Conservation (phyloP, 371 early-diverging fungal species). For the Rhizopus stolonifer region DNA sequence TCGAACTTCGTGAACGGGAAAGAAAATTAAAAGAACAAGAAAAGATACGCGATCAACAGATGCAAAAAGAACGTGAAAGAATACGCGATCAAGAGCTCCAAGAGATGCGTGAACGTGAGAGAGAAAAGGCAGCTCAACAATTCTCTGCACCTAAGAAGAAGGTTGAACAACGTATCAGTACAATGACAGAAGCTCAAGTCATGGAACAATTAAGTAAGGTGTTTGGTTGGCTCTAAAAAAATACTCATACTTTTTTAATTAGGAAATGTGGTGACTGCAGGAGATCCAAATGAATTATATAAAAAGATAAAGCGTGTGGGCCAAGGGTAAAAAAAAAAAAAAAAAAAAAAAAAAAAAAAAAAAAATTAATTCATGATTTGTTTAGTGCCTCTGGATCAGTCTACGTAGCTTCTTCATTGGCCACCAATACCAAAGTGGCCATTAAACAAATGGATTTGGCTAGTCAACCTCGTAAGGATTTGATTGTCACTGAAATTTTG, state of each 20-base stretch:
- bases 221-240: neutral
- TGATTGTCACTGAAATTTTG: conserved; percentile 94
- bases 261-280: conserved; percentile 75
- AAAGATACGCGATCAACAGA: conserved; percentile 17
- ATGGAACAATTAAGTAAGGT: conserved; percentile 84
- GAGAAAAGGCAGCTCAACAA: conserved; percentile 32
- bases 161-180: conserved; percentile 74
- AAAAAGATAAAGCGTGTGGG: conserved; percentile 91
- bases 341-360: neutral
- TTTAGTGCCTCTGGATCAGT: conserved; percentile 95
- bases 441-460: conserved; percentile 97
- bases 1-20: conserved; percentile 33
- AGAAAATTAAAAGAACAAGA: conserved; percentile 23
- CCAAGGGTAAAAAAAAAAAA: conserved; percentile 72
- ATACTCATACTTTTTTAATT: neutral
- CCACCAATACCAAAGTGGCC: conserved; percentile 78
- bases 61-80: conserved; percentile 16
- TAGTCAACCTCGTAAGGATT: conserved; percentile 91
- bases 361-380: neutral
- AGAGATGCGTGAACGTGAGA: conserved; percentile 29
- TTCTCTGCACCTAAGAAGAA: conserved; percentile 47
- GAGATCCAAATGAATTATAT: conserved; percentile 86
- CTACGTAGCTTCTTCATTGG: conserved; percentile 76
- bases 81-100: conserved; percentile 22
- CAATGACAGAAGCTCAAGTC: conserved; percentile 88